These are phyloP conservation scores for Scedosporium dehoogii DNA, from an alignment of 2,329 filamentous ascomycete genomes.

Conservation along the genomic window DNA sequence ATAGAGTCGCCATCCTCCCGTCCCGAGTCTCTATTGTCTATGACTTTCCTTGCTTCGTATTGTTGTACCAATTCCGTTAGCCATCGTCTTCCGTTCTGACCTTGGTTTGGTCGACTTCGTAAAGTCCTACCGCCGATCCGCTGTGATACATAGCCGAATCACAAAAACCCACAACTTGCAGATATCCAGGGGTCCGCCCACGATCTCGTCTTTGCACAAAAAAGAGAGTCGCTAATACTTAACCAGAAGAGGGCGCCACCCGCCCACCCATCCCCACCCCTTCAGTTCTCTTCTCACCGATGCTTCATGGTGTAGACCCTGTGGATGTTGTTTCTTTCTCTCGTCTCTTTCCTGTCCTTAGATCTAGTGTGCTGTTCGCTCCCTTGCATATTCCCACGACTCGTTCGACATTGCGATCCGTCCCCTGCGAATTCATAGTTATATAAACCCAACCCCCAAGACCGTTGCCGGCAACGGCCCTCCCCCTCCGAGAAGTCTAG, in stretches of 20 bases:
- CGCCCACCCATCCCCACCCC: slow-evolving; percentile 3
- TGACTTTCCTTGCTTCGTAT: background rate
- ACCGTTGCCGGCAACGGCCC: background rate
- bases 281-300: background rate
- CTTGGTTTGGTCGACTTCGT: background rate
- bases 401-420: background rate
- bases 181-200: slow-evolving; percentile 1
- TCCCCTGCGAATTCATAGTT: background rate
- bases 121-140: background rate
- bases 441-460: background rate
- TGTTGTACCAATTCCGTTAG: background rate
- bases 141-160: slow-evolving; percentile 4
- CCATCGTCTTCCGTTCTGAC: background rate
- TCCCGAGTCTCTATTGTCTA: background rate
- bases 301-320: background rate
- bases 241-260: slow-evolving; percentile 2
- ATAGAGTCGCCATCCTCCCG: background rate
- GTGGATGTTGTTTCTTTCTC: background rate
- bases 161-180: slow-evolving; percentile 1
- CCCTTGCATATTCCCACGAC: background rate
- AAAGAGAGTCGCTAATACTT: background rate
- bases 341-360: background rate
- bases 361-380: background rate
- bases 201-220: background rate
- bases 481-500: background rate